Percentiles rank a stretch among this genome's conserved stretches.
These are phyloP conservation scores for Ophiognomonia clavigignenti-juglandacearum DNA, from an alignment of 2,329 filamentous ascomycete species.

Conservation along the genomic window DNA sequence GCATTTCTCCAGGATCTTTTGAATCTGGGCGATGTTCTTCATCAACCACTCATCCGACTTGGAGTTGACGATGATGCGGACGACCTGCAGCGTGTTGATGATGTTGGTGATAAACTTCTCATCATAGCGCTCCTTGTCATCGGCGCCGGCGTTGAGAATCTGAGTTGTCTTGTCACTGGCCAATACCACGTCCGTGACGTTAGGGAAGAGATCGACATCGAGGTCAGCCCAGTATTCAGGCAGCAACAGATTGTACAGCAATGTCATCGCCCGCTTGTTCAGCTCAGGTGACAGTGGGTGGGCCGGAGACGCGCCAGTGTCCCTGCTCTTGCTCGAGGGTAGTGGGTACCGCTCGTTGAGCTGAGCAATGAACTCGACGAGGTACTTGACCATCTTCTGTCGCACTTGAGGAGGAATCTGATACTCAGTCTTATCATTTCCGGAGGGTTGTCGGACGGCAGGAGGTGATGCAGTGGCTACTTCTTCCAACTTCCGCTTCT, in stretches of 20 bases:
- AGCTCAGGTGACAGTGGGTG: slow-evolving; percentile 65
- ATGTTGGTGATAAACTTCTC: slow-evolving; percentile 83
- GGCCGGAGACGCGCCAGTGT: slow-evolving; percentile 38
- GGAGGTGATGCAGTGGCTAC: slow-evolving; percentile 50
- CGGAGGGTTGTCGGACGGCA: slow-evolving; percentile 38
- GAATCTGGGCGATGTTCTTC: slow-evolving; percentile 68
- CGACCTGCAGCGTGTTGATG: slow-evolving; percentile 88
- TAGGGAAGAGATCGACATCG: slow-evolving; percentile 85
- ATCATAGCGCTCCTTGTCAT: slow-evolving; percentile 68
- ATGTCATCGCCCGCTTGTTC: slow-evolving; percentile 75
- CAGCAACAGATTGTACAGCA: slow-evolving; percentile 80
- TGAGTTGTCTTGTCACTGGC: slow-evolving; percentile 70
- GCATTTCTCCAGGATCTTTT: slow-evolving; percentile 86
- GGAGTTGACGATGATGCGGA: slow-evolving; percentile 82
- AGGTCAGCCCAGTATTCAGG: slow-evolving; percentile 88
- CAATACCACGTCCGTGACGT: slow-evolving; percentile 81
- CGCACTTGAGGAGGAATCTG: slow-evolving; percentile 63
- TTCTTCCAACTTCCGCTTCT: slow-evolving; percentile 72
- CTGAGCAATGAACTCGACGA: slow-evolving; percentile 91
- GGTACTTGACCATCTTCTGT: slow-evolving; percentile 84
- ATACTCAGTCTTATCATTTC: slow-evolving; percentile 58
- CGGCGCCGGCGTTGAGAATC: slow-evolving; percentile 53
- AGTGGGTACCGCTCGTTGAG: slow-evolving; percentile 80
- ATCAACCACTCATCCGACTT: slow-evolving; percentile 90
- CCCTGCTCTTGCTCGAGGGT: slow-evolving; percentile 63